These are phyloP conservation scores for Erodium chrysanthum DNA, from an alignment of 441 rosid species.

Conservation along the genomic window DNA sequence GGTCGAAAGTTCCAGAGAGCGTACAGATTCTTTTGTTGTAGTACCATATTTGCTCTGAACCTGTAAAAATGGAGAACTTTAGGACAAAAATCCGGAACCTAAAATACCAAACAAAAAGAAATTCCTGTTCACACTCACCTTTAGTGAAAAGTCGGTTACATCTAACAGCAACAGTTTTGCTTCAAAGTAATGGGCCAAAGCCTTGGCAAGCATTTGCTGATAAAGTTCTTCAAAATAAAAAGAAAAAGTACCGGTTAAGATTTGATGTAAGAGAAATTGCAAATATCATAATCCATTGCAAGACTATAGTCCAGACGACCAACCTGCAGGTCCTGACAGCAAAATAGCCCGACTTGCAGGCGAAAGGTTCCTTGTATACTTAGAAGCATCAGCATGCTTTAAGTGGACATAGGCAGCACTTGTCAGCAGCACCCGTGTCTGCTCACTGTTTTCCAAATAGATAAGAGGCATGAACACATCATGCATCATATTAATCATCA, in stretches of 20 bases:
- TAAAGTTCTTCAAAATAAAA: constrained; percentile 16
- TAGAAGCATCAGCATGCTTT: constrained; percentile 78
- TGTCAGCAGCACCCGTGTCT: constrained; percentile 60
- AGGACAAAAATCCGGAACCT: neutral
- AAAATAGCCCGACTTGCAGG: constrained; percentile 10
- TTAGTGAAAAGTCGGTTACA: constrained; percentile 21
- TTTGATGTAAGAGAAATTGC: neutral
- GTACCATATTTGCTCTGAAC: constrained; percentile 24
- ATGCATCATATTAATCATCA: neutral
- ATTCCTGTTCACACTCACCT: constrained; percentile 6
- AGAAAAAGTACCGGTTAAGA: neutral
- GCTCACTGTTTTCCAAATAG: constrained; percentile 46
- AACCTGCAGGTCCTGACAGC: constrained; percentile 9
- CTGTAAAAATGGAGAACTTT: constrained; percentile 11
- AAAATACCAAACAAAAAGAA: neutral
- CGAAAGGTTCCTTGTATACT: constrained; percentile 19
- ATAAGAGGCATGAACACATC: neutral
- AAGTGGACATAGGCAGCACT: constrained; percentile 87
- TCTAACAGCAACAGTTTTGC: constrained; percentile 22
- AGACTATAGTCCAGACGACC: neutral
- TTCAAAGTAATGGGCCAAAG: constrained; percentile 23
- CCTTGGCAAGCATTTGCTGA: constrained; percentile 24
- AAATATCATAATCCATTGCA: neutral
- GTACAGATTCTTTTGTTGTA: constrained; percentile 18
- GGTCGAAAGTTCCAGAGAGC: neutral